Evolutionary conservation across 1,139 yeast species (phyloP), one percentile per base, ranked within the genome.

Genomic region (Diutina sp.): DNA sequence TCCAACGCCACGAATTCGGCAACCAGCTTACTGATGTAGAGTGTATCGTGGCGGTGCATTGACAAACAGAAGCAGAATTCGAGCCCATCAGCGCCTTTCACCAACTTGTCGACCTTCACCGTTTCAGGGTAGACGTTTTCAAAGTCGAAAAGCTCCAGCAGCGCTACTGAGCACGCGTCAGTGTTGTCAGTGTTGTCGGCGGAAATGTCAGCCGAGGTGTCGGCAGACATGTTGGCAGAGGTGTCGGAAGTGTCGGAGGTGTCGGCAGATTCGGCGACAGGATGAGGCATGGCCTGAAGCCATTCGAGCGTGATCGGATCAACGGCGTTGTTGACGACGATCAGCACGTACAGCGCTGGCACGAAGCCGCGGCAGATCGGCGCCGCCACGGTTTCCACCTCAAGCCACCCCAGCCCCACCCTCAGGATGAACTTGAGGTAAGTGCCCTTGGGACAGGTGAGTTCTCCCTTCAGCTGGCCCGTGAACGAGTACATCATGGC

Each of bases 281-380:
- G 41, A 35, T 35, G 41, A 12, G 51, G 51, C 11, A 38, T 48
- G 9, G 51, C 53, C 9, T 32, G 53, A 6, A 50, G 44, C 53
- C 53, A 50, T 14, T 50, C 53, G 25, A 50, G 32, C 7, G 53
- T 50, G 53, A 50, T 38, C 14, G 53, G 53, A 32, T 50, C 53
- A 7, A 50, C 41, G 28, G n/a, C 53, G 32, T 50, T 50, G 16
- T 50, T 50, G 8, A 50, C 45, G 28, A 44, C 53, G 14, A 50
- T 50, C 41, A 18, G 28, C 28, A 50, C 53, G 32, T 50, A 50
- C 35, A 50, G 44, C 7, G 53, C 53, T 6, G 53, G 53, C 14
- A 50, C 53, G 44, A 32, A 50, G 25, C 53, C 53, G 16, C 53
- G 41, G 6, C 12, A 9, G 4, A 9, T 16, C 12, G 21, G 25